These are phyloP conservation scores for Psilocybe cubensis DNA, from an alignment of 768 basidiomycete species.

Conservation along the genomic window DNA sequence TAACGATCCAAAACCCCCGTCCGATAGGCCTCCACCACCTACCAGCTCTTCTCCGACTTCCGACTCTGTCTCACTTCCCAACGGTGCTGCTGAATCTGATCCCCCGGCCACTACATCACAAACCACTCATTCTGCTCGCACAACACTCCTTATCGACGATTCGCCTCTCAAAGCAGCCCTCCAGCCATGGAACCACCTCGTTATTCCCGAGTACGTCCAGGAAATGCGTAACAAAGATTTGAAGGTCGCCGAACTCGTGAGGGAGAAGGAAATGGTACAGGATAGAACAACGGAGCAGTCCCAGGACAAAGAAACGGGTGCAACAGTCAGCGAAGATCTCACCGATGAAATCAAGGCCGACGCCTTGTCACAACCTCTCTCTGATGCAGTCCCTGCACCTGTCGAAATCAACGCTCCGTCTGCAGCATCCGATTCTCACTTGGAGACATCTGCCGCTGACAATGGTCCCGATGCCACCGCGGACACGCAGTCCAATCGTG, in stretches of 20 bases:
- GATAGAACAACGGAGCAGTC: no score
- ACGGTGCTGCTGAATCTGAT: neutral
- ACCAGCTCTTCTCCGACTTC: neutral
- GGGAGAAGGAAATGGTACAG: neutral
- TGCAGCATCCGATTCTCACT: no score
- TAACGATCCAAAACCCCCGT: neutral
- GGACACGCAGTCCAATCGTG: neutral
- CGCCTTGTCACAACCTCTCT: no score
- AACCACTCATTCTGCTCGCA: slow-evolving; percentile 49
- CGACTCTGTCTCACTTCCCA: no score
- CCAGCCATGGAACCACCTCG: slow-evolving; percentile 85
- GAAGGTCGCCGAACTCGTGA: slow-evolving; percentile 16
- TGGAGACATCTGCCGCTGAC: no score
- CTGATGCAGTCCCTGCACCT: neutral
- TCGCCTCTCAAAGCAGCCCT: slow-evolving; percentile 59
- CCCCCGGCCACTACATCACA: neutral
- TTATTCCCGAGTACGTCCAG: slow-evolving; percentile 68
- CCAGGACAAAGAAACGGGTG: neutral
- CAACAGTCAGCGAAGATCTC: neutral
- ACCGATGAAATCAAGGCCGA: neutral
- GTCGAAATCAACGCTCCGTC: no score
- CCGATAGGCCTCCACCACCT: neutral
- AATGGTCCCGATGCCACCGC: no score
- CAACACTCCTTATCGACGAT: slow-evolving; percentile 56
- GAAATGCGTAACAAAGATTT: slow-evolving; percentile 40